Base-by-base conservation (phyloP, 2,329 filamentous ascomycete species). In the Bisporella sp. region DNA sequence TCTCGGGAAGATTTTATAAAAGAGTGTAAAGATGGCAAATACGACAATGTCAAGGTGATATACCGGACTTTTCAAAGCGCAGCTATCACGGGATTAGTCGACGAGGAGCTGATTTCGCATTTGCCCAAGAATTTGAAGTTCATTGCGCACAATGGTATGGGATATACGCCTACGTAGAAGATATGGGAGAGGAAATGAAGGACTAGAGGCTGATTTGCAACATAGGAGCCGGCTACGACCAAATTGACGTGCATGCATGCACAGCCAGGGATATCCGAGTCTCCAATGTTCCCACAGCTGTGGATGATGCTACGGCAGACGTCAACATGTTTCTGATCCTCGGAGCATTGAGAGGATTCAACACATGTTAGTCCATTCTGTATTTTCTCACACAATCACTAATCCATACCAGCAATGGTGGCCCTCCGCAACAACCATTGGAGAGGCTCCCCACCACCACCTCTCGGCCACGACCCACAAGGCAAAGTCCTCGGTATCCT, bases 271-370 rank as follows among this genome's bases (percentile, higher is more conserved):
- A 73, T 29, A 77, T 95, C 56, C 76, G 73, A 41, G 85, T 95
- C 33, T 89, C 87, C 56, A 93, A 95, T 68, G 84, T 86, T 1
- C 89, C 88, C n/a, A 83, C 79, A 0, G 85, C 86, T 31, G 86
- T 90, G 41, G 84, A 93, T 66, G 86, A 93, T 65, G 81, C 88
- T 37, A 95, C 89, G 0, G 89, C 89, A 50, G 89, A 95, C 66
- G 77, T 82, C 6, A 85, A 79, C 62, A 82, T 95, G 64, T 95
- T 89, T 65, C 75, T 95, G 4, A 83, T 95, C 56, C 73, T 95
- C 45, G 89, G 89, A 12, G 85, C 88, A 6, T 73, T 95, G 53
- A 78, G 89, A 46, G 85, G 86, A 63, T 82, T 92, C 62, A 83
- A 84, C 62, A 69, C 74, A 1, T 75, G 63, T 65, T 47, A 46